phyloP scores from a whole-genome alignment of 73 alveolate genomes.

The Paramecium bursaria region DNA sequence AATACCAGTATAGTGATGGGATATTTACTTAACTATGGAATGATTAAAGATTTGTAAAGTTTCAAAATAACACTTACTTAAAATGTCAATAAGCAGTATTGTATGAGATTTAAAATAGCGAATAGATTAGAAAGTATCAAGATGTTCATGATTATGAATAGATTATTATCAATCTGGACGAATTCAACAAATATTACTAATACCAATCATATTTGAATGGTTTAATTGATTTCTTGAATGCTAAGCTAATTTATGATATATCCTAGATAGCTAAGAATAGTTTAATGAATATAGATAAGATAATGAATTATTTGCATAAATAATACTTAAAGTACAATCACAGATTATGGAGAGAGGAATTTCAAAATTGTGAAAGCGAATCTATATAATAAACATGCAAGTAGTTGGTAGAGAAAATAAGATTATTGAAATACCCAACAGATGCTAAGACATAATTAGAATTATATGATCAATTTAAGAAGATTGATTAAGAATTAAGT shows the following conservation, averaged over 20 bases:
- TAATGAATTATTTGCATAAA: conserved; percentile 21
- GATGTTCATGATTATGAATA: not conserved
- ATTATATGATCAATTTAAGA: conserved; percentile 26
- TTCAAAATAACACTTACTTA: conserved; percentile 1
- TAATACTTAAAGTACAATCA: not conserved
- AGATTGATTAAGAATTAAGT: conserved; percentile 23
- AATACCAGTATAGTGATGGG: conserved; percentile 28
- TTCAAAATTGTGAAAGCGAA: conserved; percentile 18
- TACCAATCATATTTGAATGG: not conserved
- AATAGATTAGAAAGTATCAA: not conserved
- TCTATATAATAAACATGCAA: not conserved
- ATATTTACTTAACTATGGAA: conserved; percentile 13
- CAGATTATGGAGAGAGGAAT: not conserved
- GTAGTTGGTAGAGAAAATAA: conserved; percentile 10
- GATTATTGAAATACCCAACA: conserved; percentile 12
- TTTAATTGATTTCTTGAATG: conserved; percentile 12
- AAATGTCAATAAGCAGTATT: conserved; percentile 5
- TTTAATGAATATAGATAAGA: conserved; percentile 46
- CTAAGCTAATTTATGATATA: conserved; percentile 34
- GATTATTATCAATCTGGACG: not conserved
- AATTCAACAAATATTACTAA: not conserved
- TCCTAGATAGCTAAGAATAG: conserved; percentile 36
- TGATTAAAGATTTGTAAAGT: not conserved
- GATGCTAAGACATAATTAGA: not conserved
- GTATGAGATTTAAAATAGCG: not conserved